These are phyloP conservation scores for Pisolithus sp. DNA, from an alignment of 768 basidiomycete genomes.

Conservation along the genomic window DNA sequence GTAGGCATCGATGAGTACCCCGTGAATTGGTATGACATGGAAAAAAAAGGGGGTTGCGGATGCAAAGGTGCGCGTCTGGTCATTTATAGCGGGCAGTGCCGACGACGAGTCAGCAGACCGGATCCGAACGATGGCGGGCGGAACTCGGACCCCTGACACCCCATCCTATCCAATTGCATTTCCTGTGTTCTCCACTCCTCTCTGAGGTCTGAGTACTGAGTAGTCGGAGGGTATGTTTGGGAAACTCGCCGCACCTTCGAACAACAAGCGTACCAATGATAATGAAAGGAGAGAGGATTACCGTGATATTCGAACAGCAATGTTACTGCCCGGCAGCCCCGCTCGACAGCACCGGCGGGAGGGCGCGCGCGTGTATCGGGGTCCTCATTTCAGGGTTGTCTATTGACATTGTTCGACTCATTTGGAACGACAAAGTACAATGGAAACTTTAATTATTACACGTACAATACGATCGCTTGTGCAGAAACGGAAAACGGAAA, in stretches of 20 bases:
- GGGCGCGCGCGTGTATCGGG: neutral
- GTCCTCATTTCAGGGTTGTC: constrained; percentile 1
- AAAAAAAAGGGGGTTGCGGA: constrained; percentile 20
- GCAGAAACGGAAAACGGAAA: neutral
- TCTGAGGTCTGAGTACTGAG: too few relatives aligned
- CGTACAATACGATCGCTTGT: constrained; percentile 3
- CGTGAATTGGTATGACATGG: constrained; percentile 46
- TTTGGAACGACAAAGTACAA: constrained; percentile 3
- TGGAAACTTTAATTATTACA: neutral
- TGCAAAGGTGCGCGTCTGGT: constrained; percentile 15
- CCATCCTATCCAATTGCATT: too few relatives aligned
- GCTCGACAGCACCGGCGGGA: too few relatives aligned
- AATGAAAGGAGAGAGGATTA: too few relatives aligned
- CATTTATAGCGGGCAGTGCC: constrained; percentile 26
- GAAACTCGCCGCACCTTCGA: too few relatives aligned
- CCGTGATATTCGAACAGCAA: too few relatives aligned
- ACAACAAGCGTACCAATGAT: too few relatives aligned
- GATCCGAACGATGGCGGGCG: constrained; percentile 12
- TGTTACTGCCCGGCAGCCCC: too few relatives aligned
- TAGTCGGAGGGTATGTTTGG: too few relatives aligned
- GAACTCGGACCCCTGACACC: constrained; percentile 9
- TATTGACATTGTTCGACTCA: constrained; percentile 9
- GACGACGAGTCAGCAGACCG: constrained; percentile 1
- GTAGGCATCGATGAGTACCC: constrained; percentile 44
- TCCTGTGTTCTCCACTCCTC: too few relatives aligned